These are phyloP conservation scores for Prunus dulcis DNA, from an alignment of 306 rosid genomes.

Conservation along the genomic window DNA sequence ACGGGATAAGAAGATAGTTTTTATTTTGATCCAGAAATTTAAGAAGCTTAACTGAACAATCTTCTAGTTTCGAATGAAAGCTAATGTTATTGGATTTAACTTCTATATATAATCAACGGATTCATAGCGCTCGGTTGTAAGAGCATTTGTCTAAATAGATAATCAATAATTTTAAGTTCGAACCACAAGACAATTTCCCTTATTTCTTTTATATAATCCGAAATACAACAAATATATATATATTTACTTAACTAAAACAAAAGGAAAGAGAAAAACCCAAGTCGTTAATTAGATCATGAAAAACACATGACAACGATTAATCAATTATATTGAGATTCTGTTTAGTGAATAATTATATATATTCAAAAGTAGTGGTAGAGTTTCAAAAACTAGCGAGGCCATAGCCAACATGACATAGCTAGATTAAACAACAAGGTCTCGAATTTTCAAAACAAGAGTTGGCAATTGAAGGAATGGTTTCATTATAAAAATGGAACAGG, in stretches of 20 bases:
- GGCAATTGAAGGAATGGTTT: neutral
- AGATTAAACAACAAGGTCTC: no score
- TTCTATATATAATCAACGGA: no score
- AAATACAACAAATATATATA: neutral
- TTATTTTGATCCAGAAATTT: neutral
- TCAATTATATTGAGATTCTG: neutral
- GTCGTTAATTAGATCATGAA: neutral
- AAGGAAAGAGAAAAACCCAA: neutral
- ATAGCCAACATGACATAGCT: neutral
- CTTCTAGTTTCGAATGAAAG: no score
- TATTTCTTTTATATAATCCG: neutral
- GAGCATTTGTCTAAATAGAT: no score
- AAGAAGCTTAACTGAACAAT: no score
- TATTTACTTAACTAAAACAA: neutral
- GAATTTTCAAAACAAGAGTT: neutral
- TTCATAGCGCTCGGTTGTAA: accelerated
- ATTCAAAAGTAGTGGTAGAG: neutral
- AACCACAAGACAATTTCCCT: no score
- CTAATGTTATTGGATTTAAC: no score
- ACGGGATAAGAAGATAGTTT: no score
- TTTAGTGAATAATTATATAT: neutral
- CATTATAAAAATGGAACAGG: neutral
- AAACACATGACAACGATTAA: neutral
- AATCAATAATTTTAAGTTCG: no score
- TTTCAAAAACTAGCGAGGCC: neutral